Conservation (phyloP, 441 rosid species). For the Erodium trifolium region DNA sequence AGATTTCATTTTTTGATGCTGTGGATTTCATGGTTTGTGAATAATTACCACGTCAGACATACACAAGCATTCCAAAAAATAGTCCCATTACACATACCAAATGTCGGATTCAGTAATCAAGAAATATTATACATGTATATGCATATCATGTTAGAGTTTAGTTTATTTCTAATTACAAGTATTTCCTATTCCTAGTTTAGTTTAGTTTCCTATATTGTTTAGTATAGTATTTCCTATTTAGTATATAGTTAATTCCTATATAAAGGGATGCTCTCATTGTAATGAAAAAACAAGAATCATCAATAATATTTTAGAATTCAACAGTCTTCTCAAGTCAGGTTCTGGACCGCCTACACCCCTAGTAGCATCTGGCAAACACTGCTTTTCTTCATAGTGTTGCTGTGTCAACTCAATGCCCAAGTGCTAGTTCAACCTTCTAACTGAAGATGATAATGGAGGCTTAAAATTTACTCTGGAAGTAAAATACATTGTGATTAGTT, state of each 20-base stretch:
- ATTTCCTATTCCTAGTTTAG: no score
- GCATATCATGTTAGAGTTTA: no score
- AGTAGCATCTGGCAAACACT: not conserved
- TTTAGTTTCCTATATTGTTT: no score
- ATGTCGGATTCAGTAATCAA: not conserved
- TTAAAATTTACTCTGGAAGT: not conserved
- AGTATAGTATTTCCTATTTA: no score
- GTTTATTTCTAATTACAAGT: no score
- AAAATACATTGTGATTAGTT: slow-evolving; percentile 1
- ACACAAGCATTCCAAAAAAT: not conserved
- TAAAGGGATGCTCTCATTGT: no score
- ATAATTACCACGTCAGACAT: not conserved
- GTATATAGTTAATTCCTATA: no score
- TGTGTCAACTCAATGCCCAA: not conserved
- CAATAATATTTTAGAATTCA: no score
- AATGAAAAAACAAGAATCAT: no score
- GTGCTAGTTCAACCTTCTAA: not conserved
- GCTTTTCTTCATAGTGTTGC: slow-evolving; percentile 1
- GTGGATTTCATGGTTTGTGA: not conserved
- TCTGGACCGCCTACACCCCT: not conserved
- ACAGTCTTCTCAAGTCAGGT: not conserved
- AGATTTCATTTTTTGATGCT: no score
- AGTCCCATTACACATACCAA: not conserved
- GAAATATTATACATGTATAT: not conserved
- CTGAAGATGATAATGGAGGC: not conserved